A percentile compares a stretch with the other conserved stretches of the same genome.
Conservation (phyloP, 2,329 filamentous ascomycete species). For the Tolypocladium album region DNA sequence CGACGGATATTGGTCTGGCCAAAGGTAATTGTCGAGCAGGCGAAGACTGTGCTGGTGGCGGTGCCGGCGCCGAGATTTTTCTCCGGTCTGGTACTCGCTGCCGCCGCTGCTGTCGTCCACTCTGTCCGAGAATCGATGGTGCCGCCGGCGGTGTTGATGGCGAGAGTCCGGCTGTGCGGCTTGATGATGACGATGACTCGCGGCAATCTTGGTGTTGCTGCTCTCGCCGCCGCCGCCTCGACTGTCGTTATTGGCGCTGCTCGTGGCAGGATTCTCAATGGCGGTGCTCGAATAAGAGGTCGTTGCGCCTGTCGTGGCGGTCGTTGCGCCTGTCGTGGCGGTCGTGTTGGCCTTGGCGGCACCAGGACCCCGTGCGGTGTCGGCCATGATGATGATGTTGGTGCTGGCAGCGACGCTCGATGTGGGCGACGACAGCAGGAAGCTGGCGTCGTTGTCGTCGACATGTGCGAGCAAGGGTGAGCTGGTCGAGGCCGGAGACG, state of each 20-base stretch:
- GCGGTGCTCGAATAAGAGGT: neutral
- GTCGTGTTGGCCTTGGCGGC: neutral
- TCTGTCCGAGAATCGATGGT: neutral
- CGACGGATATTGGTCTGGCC: neutral
- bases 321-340: neutral
- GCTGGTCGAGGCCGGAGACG: constrained; percentile 1
- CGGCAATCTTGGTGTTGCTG: neutral
- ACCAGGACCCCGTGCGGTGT: neutral
- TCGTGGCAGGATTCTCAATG: neutral
- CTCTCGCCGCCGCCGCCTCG: neutral
- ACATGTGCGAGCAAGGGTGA: neutral
- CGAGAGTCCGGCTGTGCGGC: neutral
- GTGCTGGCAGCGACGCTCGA: constrained; percentile 1
- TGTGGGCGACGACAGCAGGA: constrained; percentile 4
- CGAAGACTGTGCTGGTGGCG: constrained; percentile 1
- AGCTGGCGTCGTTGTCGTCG: constrained; percentile 1
- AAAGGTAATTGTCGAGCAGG: neutral
- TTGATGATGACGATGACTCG: neutral
- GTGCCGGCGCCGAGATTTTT: constrained; percentile 1
- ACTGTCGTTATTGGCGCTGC: neutral
- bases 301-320: neutral
- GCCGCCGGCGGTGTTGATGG: neutral
- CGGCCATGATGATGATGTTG: neutral
- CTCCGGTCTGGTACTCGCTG: constrained; percentile 1
- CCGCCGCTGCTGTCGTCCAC: neutral